Evolutionary conservation across 805 yeast genomes (phyloP).

Genomic region (Candida corydali): DNA sequence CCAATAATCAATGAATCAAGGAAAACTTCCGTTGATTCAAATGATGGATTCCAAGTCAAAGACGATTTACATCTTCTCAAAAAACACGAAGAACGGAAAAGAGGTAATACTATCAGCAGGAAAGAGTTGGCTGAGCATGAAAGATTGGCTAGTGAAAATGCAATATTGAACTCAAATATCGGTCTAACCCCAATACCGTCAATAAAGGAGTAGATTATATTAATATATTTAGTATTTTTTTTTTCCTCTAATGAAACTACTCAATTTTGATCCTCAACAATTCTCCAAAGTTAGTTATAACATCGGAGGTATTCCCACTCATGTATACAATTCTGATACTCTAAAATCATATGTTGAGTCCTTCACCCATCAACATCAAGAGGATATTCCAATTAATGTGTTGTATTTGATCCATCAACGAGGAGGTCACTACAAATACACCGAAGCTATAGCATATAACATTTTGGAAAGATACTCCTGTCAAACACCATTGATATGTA

Average conservation of each 20-base stretch:
- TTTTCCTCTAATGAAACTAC: slow-evolving; percentile 11
- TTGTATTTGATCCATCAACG: slow-evolving; percentile 47
- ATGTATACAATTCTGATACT: slow-evolving; percentile 37
- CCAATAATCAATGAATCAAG: slow-evolving; percentile 9
- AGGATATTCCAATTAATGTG: slow-evolving; percentile 33
- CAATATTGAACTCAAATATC: slow-evolving; percentile 13
- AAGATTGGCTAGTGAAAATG: slow-evolving; percentile 17
- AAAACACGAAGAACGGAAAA: slow-evolving; percentile 4
- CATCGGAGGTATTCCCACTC: slow-evolving; percentile 46
- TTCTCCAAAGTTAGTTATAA: slow-evolving; percentile 14
- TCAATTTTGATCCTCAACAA: slow-evolving; percentile 14
- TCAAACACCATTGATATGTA: slow-evolving; percentile 39
- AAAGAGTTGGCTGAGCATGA: slow-evolving; percentile 17
- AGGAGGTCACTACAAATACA: slow-evolving; percentile 29
- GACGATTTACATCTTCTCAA: too few relatives aligned
- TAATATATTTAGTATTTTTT: too few relatives aligned
- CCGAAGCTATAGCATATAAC: slow-evolving; percentile 39
- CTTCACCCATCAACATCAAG: slow-evolving; percentile 9
- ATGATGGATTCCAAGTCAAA: background rate
- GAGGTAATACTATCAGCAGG: slow-evolving; percentile 10
- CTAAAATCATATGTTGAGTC: slow-evolving; percentile 23
- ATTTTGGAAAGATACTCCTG: slow-evolving; percentile 24
- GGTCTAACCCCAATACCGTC: slow-evolving; percentile 4
- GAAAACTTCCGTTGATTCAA: background rate
- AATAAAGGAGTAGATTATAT: slow-evolving; percentile 1